These are phyloP conservation scores for Aureobasidium sp. DNA, from an alignment of 2,329 filamentous ascomycete genomes.

Conservation along the genomic window DNA sequence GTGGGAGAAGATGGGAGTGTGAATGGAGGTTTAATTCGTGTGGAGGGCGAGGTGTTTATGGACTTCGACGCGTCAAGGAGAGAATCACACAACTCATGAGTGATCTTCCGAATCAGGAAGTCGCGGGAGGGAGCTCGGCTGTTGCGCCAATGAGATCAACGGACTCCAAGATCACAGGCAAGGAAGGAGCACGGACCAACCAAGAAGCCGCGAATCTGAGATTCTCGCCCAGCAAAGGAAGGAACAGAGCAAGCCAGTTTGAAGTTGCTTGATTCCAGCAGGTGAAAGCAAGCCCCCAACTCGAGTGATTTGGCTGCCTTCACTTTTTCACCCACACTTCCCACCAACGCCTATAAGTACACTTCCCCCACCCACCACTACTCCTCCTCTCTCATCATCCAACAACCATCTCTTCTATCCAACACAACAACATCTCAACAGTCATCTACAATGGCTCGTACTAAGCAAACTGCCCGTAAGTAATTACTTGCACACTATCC, in stretches of 20 bases:
- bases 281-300: not conserved
- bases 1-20: slow-evolving; percentile 18
- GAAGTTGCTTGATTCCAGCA: slow-evolving; percentile 13
- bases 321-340: slow-evolving; percentile 15
- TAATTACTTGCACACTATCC: slow-evolving; percentile 23
- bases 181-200: not conserved
- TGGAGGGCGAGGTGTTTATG: slow-evolving; percentile 20
- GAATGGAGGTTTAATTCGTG: slow-evolving; percentile 23
- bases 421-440: slow-evolving; percentile 26
- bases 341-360: slow-evolving; percentile 20
- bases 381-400: slow-evolving; percentile 19
- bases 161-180: not conserved
- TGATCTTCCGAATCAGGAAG: too few species aligned
- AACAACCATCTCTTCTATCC: slow-evolving; percentile 20
- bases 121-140: not conserved
- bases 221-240: not conserved
- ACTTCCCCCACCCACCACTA: slow-evolving; percentile 20
- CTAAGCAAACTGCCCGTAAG: slow-evolving; percentile 52
- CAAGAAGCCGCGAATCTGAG: not conserved
- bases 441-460: slow-evolving; percentile 43
- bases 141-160: too few species aligned
- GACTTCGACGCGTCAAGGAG: not conserved
- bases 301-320: not conserved
- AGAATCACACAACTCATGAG: too few species aligned
- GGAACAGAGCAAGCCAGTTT: not conserved